Evolutionary conservation across 2,329 filamentous ascomycete species (phyloP).

Genomic region (Colletotrichum sansevieriae): DNA sequence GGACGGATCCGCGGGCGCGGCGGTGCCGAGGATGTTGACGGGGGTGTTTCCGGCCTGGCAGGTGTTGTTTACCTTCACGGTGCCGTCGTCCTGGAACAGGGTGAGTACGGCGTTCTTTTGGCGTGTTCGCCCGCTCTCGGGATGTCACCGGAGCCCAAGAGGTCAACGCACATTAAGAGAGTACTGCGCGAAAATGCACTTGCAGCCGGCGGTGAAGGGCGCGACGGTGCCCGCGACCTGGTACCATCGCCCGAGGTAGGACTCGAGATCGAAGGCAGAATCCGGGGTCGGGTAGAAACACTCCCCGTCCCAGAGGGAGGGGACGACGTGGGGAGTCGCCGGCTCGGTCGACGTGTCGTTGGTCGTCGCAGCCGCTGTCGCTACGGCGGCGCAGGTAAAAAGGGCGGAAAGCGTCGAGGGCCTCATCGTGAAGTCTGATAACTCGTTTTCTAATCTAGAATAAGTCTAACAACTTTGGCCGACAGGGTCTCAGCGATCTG

Average conservation of each 20-base stretch:
- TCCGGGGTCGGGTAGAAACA: slow-evolving; percentile 51
- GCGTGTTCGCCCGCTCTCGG: neutral
- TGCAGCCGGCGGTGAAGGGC: slow-evolving; percentile 49
- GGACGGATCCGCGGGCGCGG: slow-evolving; percentile 45
- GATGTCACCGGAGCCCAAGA: neutral
- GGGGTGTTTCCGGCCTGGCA: slow-evolving; percentile 47
- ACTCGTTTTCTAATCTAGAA: neutral
- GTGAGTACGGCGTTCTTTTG: slow-evolving; percentile 7
- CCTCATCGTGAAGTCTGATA: slow-evolving; percentile 28
- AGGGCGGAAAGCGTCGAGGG: slow-evolving; percentile 20
- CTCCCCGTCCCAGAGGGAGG: slow-evolving; percentile 48
- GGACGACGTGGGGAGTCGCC: slow-evolving; percentile 44
- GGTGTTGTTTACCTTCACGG: slow-evolving; percentile 50
- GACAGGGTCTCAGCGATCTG: neutral
- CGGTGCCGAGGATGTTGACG: slow-evolving; percentile 49
- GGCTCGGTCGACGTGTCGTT: slow-evolving; percentile 32
- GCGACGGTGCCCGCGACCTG: slow-evolving; percentile 51
- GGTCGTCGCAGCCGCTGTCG: slow-evolving; percentile 33
- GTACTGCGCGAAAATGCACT: slow-evolving; percentile 51
- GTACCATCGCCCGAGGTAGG: slow-evolving; percentile 52
- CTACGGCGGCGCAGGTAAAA: slow-evolving; percentile 33
- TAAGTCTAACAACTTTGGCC: slow-evolving; percentile 30
- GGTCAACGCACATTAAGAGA: slow-evolving; percentile 46
- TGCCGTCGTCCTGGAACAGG: slow-evolving; percentile 46
- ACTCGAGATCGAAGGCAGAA: slow-evolving; percentile 46